Conservation (phyloP, 768 basidiomycete genomes). For the Strobilomyces confusus region DNA sequence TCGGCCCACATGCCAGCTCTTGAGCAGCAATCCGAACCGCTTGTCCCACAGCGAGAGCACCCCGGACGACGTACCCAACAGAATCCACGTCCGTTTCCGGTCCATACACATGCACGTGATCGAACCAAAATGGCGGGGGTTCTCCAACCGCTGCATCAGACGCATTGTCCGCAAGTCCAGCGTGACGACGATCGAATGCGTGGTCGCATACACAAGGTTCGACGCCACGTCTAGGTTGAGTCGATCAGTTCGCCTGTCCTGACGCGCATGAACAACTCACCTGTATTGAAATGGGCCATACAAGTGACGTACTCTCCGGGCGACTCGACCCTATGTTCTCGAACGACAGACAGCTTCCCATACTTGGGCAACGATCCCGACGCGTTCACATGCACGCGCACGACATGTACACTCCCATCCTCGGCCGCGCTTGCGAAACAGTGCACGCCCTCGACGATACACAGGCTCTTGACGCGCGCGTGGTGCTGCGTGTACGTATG, state of each 20-base stretch:
- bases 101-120: slow-evolving; percentile 85
- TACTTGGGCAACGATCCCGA: slow-evolving; percentile 78
- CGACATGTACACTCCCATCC: slow-evolving; percentile 80
- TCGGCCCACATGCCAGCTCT: slow-evolving; percentile 78
- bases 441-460: slow-evolving; percentile 80
- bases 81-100: slow-evolving; percentile 80
- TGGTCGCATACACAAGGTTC: slow-evolving; percentile 82
- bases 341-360: slow-evolving; percentile 69
- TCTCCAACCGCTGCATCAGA: slow-evolving; percentile 69
- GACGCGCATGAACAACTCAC: slow-evolving; percentile 34
- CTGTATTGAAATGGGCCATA: slow-evolving; percentile 77
- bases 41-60: slow-evolving; percentile 91
- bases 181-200: slow-evolving; percentile 67
- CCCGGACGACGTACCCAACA: slow-evolving; percentile 84
- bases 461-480: slow-evolving; percentile 63
- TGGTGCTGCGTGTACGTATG: slow-evolving; percentile 72
- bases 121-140: slow-evolving; percentile 82
- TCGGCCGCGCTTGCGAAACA: slow-evolving; percentile 87
- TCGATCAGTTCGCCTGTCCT: not conserved
- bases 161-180: slow-evolving; percentile 86
- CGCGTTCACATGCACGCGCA: slow-evolving; percentile 72
- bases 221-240: slow-evolving; percentile 59
- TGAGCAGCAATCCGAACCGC: slow-evolving; percentile 84
- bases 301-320: slow-evolving; percentile 79
- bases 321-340: slow-evolving; percentile 73